Evolutionary conservation across 345 rosid genomes (phyloP).

Genomic region (Theobroma cacao): DNA sequence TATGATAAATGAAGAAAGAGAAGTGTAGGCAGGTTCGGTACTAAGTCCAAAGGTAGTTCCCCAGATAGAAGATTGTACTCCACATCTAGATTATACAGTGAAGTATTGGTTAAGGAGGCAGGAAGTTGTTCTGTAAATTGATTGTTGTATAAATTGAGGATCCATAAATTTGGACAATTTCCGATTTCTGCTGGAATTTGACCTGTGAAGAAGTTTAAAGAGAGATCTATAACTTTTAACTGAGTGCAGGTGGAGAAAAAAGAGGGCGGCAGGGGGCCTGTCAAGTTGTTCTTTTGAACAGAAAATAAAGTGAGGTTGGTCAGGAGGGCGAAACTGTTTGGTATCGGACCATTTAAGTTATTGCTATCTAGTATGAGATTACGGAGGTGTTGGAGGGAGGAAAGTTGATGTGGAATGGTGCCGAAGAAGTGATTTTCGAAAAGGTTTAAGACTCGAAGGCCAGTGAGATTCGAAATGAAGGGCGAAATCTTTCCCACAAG

Average conservation of each 20-base stretch:
- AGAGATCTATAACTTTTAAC: slow-evolving; percentile 38
- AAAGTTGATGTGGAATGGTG: slow-evolving; percentile 39
- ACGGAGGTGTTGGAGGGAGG: slow-evolving; percentile 30
- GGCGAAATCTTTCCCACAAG: too few relatives aligned
- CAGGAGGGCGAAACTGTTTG: slow-evolving; percentile 31
- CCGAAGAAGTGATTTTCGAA: slow-evolving; percentile 36
- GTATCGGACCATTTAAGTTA: slow-evolving; percentile 5
- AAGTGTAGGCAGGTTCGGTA: too few relatives aligned
- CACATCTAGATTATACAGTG: too few relatives aligned
- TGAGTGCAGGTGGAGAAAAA: slow-evolving; percentile 43
- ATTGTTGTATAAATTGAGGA: slow-evolving; percentile 39
- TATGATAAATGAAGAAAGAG: too few relatives aligned
- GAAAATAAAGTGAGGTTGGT: slow-evolving; percentile 23
- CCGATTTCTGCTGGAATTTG: slow-evolving; percentile 49
- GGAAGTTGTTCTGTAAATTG: slow-evolving; percentile 42
- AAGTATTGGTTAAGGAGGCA: slow-evolving; percentile 28
- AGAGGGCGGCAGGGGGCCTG: slow-evolving; percentile 35
- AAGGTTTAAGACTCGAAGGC: slow-evolving; percentile 34
- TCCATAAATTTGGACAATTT: slow-evolving; percentile 30
- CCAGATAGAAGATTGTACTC: too few relatives aligned
- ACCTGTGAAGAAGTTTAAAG: slow-evolving; percentile 39
- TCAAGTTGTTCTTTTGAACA: slow-evolving; percentile 25
- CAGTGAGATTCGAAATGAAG: slow-evolving; percentile 47
- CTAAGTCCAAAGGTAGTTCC: too few relatives aligned
- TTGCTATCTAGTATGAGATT: slow-evolving; percentile 15